A percentile compares a stretch with the other conserved stretches of the same genome.
phyloP scores from a whole-genome alignment of 2,329 filamentous ascomycete species.

The Stachybotrys echinatus region DNA sequence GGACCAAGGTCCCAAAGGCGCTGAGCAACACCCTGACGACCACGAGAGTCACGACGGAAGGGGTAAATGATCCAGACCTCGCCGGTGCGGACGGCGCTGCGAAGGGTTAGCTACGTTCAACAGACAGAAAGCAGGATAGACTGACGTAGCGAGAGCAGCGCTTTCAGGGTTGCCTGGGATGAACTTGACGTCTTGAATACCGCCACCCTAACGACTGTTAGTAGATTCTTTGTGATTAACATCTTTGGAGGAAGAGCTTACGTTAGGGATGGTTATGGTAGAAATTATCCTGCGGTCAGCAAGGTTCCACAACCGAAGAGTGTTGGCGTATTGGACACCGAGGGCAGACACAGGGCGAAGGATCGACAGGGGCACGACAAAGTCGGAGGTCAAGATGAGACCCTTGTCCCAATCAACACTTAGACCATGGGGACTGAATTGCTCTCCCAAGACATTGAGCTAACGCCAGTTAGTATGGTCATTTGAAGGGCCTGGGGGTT shows the following conservation, averaged over 20 bases:
- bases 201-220: slow-evolving; percentile 34
- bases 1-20: slow-evolving; percentile 53
- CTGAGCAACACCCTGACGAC: slow-evolving; percentile 52
- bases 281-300: slow-evolving; percentile 47
- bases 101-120: neutral
- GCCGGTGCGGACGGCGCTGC: slow-evolving; percentile 48
- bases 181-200: slow-evolving; percentile 62
- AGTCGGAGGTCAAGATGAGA: slow-evolving; percentile 57
- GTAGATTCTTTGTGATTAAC: neutral
- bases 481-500: no score
- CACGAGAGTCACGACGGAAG: slow-evolving; percentile 47
- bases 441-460: slow-evolving; percentile 52
- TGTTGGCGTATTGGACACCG: slow-evolving; percentile 50
- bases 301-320: slow-evolving; percentile 55
- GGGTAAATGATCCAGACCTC: slow-evolving; percentile 64
- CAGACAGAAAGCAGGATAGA: neutral
- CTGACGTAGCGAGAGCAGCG: slow-evolving; percentile 50
- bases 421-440: slow-evolving; percentile 58
- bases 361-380: slow-evolving; percentile 56
- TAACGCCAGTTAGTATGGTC: neutral
- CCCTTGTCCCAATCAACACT: slow-evolving; percentile 51
- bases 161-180: slow-evolving; percentile 54
- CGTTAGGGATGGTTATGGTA: slow-evolving; percentile 55
- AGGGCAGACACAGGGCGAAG: slow-evolving; percentile 46
- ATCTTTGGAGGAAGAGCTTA: slow-evolving; percentile 14